Evolutionary conservation across 768 basidiomycete species (phyloP), one percentile per base, ranked within the genome.

Genomic region (Boletus sp.): DNA sequence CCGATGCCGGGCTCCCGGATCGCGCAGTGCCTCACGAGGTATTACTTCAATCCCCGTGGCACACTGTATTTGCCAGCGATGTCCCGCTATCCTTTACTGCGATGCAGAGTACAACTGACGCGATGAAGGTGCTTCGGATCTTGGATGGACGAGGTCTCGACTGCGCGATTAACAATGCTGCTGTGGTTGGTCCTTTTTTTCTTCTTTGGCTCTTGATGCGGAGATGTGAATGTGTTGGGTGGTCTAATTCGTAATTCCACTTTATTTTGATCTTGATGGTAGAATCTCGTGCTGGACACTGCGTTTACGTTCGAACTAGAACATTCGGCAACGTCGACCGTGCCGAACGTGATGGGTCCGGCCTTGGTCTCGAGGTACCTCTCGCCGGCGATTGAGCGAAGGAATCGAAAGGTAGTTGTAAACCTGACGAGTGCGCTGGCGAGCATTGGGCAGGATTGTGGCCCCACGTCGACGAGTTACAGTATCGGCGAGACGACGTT

Each of bases 161-260:
- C 60, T 74, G 71, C 39, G 58, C 73, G 23, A 52, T 72, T 41
- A 75, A 75, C 56, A 74, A 73, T 48, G 67, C 72, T 13, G 71
- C 61, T 2, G 63, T 70, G 41, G 73, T 74, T 43, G 27, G 72
- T 66, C 8, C 7, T n/a, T 17, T 4, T n/a, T 5, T 38, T 25
- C 23, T 2, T 25, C 4, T 25, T 25, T 25, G 23, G 37, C 39
- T n/a, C 14, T 14, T 6, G 29, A 35, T 30, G 25, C 15, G 9
- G 13, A 23, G 23, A 23, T n/a, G n/a, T 47, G 43, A 13, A 9
- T 13, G 23, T 11, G 21, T 15, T 8, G 29, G 21, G 17, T 23
- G 21, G n/a, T 44, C 29, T 32, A 8, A 30, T 29, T 19, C 11
- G 13, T 4, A 7, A 13, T 19, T 29, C n/a, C 6, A 9, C 5